These are phyloP conservation scores for Venturiaceae sp. DNA, from an alignment of 2,329 filamentous ascomycete species.

Conservation along the genomic window DNA sequence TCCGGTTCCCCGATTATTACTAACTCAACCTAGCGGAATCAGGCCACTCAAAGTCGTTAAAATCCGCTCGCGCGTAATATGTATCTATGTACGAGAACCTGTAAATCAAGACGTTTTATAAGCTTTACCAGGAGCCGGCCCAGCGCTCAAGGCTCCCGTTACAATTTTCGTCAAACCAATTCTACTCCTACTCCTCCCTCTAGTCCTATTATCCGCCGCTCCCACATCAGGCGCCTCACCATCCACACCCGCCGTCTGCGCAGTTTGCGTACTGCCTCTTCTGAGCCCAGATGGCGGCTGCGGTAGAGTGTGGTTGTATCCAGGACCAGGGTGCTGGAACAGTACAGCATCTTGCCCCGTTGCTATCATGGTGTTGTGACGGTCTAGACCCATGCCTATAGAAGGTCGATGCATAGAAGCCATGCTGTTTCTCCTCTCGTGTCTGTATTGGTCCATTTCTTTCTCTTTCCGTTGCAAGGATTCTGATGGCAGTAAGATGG, in stretches of 20 bases:
- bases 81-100: not conserved
- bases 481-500: conserved; percentile 58
- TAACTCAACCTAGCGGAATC: too few relatives aligned
- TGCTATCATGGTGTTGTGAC: not conserved
- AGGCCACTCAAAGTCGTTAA: not conserved
- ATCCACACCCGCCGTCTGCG: not conserved
- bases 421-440: conserved; percentile 1
- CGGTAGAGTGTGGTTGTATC: not conserved
- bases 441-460: not conserved
- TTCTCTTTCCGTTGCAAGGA: conserved; percentile 36
- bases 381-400: not conserved
- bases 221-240: not conserved
- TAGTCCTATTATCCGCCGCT: conserved; percentile 8
- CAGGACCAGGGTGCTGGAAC: not conserved
- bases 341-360: not conserved
- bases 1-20: too few relatives aligned
- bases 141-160: conserved; percentile 5
- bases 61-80: not conserved
- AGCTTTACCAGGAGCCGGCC: not conserved
- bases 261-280: conserved; percentile 1
- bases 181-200: conserved; percentile 7
- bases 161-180: conserved; percentile 10
- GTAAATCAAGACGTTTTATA: not conserved
- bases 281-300: not conserved
- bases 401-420: not conserved